A percentile compares a stretch with the other conserved stretches of the same genome.
These are phyloP conservation scores for Suhomyces atakaporum DNA, from an alignment of 1,139 yeast species.

Conservation along the genomic window DNA sequence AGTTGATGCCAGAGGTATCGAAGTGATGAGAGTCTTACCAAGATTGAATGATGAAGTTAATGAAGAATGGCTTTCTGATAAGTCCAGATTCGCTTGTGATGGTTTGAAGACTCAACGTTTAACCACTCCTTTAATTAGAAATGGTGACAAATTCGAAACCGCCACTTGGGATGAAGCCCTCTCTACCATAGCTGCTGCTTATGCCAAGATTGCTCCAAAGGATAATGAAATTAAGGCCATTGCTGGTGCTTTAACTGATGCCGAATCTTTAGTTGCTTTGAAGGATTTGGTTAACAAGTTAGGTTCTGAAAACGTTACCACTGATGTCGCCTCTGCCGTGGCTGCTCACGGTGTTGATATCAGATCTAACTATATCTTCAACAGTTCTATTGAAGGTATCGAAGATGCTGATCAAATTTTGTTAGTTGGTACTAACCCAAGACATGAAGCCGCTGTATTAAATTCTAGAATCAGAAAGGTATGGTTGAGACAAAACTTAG, in stretches of 20 bases:
- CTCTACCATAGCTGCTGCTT: constrained; percentile 67
- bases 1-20: constrained; percentile 85
- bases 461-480: constrained; percentile 83
- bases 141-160: constrained; percentile 68
- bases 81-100: constrained; percentile 83
- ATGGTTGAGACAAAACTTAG: constrained; percentile 72
- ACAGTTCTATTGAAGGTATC: constrained; percentile 76
- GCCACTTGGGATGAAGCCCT: constrained; percentile 91
- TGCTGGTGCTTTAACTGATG: constrained; percentile 82
- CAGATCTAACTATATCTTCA: constrained; percentile 79
- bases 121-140: constrained; percentile 77
- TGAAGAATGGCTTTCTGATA: constrained; percentile 92
- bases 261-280: constrained; percentile 78
- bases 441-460: constrained; percentile 88
- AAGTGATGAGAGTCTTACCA: constrained; percentile 86
- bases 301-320: constrained; percentile 79
- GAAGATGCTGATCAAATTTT: constrained; percentile 82
- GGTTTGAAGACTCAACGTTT: constrained; percentile 86
- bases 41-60: constrained; percentile 84
- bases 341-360: constrained; percentile 72
- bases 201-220: constrained; percentile 56
- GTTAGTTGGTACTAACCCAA: constrained; percentile 82
- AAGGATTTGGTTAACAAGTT: constrained; percentile 77
- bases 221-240: constrained; percentile 78
- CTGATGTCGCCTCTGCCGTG: constrained; percentile 65